These are phyloP conservation scores for Pichia manshurica DNA, from an alignment of 805 yeast species.

Conservation along the genomic window DNA sequence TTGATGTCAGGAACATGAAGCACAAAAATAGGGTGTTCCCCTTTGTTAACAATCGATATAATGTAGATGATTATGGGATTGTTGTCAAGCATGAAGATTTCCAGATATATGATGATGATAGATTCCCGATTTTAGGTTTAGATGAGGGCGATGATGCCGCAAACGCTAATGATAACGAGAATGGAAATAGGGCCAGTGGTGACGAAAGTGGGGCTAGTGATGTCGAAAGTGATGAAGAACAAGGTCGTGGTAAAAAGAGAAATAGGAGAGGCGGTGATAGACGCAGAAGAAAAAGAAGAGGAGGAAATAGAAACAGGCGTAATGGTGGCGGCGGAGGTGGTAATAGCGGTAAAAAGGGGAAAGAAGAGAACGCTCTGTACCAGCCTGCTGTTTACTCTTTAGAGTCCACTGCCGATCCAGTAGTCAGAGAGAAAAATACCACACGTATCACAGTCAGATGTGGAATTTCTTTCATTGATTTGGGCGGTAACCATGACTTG, in stretches of 20 bases:
- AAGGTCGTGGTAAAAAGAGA: constrained; percentile 24
- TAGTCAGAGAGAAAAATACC: constrained; percentile 10
- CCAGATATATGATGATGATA: constrained; percentile 43
- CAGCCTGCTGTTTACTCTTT: constrained; percentile 19
- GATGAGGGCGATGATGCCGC: neutral
- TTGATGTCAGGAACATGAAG: constrained; percentile 46
- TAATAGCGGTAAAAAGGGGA: constrained; percentile 1
- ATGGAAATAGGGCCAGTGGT: constrained; percentile 18
- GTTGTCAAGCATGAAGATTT: constrained; percentile 62
- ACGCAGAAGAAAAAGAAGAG: constrained; percentile 20
- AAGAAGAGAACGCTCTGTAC: neutral
- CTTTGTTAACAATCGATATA: constrained; percentile 48
- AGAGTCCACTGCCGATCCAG: constrained; percentile 24
- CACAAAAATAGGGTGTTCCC: constrained; percentile 73
- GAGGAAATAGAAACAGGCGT: constrained; percentile 25
- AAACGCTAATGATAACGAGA: constrained; percentile 9
- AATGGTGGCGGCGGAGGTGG: constrained; percentile 7
- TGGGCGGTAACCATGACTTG: constrained; percentile 78
- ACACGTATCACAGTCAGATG: constrained; percentile 49
- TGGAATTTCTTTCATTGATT: constrained; percentile 68
- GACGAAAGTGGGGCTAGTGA: constrained; percentile 21
- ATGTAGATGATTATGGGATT: constrained; percentile 85
- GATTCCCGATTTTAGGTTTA: constrained; percentile 28
- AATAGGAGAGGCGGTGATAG: constrained; percentile 13
- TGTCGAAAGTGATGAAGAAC: constrained; percentile 16